Evolutionary conservation across 768 basidiomycete genomes (phyloP), one percentile per base, ranked within the genome.

Genomic region (Lactarius sp.): DNA sequence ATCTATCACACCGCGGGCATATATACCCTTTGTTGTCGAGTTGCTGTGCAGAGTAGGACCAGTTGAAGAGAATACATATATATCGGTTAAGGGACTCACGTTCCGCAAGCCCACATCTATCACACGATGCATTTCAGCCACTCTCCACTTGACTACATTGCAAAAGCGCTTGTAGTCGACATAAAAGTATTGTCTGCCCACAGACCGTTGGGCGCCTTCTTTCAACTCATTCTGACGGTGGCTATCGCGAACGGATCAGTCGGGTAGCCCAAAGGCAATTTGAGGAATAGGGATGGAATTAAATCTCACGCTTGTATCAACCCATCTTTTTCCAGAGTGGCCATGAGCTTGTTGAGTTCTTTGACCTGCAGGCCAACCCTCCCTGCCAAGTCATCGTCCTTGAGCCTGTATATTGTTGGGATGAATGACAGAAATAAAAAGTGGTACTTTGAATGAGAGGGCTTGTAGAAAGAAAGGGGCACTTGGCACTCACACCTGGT

Each of bases 1-100:
- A 84, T 70, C 86, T 85, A 62, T 84, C 83, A 78, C 95, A 98
- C 68, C 85, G 84, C 2, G 94, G 88, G 74, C 96, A 99, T 62
- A 95, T 86, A 74, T 97, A 98, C n/a, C 96, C 97, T 75, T 96
- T 92, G 73, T 94, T 92, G 66, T 95, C 93, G 65, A 97, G 85
- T 77, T 98, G 94, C 95, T 98, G 70, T 39, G 22, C 14, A 14
- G 7, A 37, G 18, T 42, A n/a, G 55, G 47, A 18, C 44, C 27
- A 12, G 58, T 51, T 55, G 31, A 9, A 20, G 46, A 47, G 20
- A 20, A 13, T 14, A 33, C 41, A 39, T 27, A 52, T n/a, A 6
- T 6, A 20, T 13, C 47, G 12, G 22, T 44, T 36, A 36, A 55
- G 47, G 47, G 61, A 46, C 85, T 60, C 64, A 94, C 95, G 75